Evolutionary conservation across 768 basidiomycete genomes (phyloP), one percentile per base, ranked within the genome.

Genomic region (Suillus hirtellus): DNA sequence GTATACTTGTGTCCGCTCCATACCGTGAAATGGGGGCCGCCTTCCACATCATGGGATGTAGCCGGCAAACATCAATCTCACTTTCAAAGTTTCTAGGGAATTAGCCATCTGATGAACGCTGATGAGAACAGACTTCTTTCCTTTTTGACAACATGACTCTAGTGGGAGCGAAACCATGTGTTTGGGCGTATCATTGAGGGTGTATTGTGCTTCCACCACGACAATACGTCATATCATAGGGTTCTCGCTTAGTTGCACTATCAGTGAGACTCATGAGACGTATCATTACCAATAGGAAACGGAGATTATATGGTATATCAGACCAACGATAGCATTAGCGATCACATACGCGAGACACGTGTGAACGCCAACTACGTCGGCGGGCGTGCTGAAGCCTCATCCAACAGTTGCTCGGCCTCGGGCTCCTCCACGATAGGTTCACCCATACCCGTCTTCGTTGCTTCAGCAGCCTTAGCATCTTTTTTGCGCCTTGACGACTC

Each of bases 401-500:
- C 82, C 59, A 79, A 72, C 60, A 79, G 88, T 70, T 86, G 88
- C 68, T 94, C 93, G 3, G 76, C 80, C 68, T 87, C 85, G 4
- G 85, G 85, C 59, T 87, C 85, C 70, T 86, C 85, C 43, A 88
- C 83, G 61, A 94, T 95, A 58, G 84, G 82, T 63, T 92, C 89
- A 65, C 85, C 81, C 47, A 88, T 80, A 37, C 77, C 75, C 27
- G 78, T 68, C 44, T 77, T 75, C 68, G 80, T 70, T 19, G 77
- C 78, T 24, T 81, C 83, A 19, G 82, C 84, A 15, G 77, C 81
- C 68, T 83, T 84, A 59, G 87, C 88, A 70, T 91, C 89, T 73
- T 93, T 91, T 78, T 94, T 93, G 64, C 89, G 86, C 75, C 88
- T 92, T 9, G 92, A 89, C 34, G 89, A 90, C 70, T 95, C 93